Evolutionary conservation across 2,329 filamentous ascomycete genomes (phyloP).

Genomic region (Sphaerulina musiva): DNA sequence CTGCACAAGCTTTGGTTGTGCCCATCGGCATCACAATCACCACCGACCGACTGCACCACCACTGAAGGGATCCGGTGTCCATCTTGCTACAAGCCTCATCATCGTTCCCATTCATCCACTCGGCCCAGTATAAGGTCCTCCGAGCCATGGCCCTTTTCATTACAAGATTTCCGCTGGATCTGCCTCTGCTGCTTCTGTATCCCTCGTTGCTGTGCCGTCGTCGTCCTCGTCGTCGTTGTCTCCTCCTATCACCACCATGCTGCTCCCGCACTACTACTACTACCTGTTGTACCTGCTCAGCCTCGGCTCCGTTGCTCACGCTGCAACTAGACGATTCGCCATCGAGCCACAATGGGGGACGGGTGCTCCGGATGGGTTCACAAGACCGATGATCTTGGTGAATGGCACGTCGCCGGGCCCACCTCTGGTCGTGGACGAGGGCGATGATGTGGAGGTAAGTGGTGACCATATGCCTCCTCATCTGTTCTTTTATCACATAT

Average conservation of each 20-base stretch:
- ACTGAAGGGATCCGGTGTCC: not conserved
- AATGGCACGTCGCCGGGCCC: slow-evolving; percentile 18
- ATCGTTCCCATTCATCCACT: no score
- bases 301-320: slow-evolving; percentile 2
- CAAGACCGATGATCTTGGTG: slow-evolving; percentile 13
- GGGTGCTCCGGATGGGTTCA: slow-evolving; percentile 16
- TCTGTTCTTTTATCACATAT: no score
- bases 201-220: not conserved
- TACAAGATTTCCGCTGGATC: not conserved
- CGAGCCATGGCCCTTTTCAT: not conserved
- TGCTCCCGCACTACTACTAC: not conserved
- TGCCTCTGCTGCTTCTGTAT: not conserved
- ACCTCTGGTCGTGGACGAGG: slow-evolving; percentile 13
- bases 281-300: not conserved
- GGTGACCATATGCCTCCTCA: not conserved
- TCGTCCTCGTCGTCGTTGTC: no score
- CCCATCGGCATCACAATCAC: not conserved
- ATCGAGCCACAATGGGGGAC: slow-evolving; percentile 9
- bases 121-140: not conserved
- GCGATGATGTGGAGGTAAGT: slow-evolving; percentile 16
- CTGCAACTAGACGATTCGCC: slow-evolving; percentile 10
- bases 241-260: not conserved
- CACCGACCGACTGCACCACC: no score
- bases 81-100: slow-evolving; percentile 1
- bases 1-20: slow-evolving; percentile 1